Evolutionary conservation across 441 rosid species (phyloP).

Genomic region (Pelargonium exstipulatum): DNA sequence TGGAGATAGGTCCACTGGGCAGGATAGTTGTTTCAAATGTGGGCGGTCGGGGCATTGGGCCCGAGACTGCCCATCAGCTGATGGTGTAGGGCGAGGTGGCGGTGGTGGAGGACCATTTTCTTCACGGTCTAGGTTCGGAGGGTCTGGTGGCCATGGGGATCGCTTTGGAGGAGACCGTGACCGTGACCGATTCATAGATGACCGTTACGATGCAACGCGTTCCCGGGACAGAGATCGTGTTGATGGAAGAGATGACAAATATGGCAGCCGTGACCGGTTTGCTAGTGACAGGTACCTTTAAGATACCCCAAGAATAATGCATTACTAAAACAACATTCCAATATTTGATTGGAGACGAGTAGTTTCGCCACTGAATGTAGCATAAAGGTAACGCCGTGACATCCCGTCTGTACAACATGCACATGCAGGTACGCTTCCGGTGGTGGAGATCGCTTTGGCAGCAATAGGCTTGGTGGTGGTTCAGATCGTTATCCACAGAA

Average conservation of each 20-base stretch:
- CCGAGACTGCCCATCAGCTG: constrained; percentile 67
- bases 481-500: constrained; percentile 71
- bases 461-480: constrained; percentile 53
- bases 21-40: constrained; percentile 94
- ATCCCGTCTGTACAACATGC: constrained; percentile 19
- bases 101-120: constrained; percentile 30
- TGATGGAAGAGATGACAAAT: constrained; percentile 24
- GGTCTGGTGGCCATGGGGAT: constrained; percentile 59
- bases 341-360: too few species aligned
- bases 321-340: neutral
- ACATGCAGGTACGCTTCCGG: constrained; percentile 55
- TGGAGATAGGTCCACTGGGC: constrained; percentile 63
- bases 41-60: constrained; percentile 96
- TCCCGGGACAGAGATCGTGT: constrained; percentile 27
- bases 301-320: neutral
- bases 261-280: constrained; percentile 27
- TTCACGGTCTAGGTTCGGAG: constrained; percentile 71
- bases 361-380: neutral
- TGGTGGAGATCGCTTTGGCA: constrained; percentile 60
- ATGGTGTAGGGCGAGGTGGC: too few species aligned
- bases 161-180: constrained; percentile 37
- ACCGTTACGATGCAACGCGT: constrained; percentile 29
- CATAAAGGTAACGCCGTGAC: neutral
- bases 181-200: constrained; percentile 24
- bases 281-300: constrained; percentile 22